phyloP scores from a whole-genome alignment of 2,329 filamentous ascomycete species.

The Verticillium longisporum region DNA sequence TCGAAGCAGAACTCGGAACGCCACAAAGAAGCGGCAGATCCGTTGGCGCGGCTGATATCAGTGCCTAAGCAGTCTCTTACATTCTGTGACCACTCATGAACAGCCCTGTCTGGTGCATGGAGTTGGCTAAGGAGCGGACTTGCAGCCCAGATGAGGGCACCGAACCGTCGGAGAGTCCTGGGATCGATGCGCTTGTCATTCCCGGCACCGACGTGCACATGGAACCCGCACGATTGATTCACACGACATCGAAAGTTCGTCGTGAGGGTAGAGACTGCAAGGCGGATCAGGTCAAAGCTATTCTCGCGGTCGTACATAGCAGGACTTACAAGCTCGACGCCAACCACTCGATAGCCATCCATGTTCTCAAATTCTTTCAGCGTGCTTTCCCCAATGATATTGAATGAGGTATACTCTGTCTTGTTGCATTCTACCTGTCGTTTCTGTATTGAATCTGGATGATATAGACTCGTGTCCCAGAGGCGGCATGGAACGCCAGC shows the following conservation, averaged over 20 bases:
- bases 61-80: not conserved
- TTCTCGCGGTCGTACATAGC: constrained; percentile 21
- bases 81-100: constrained; percentile 2
- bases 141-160: constrained; percentile 25
- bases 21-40: not conserved
- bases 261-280: constrained; percentile 24
- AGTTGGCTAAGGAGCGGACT: constrained; percentile 27
- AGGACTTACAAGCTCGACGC: constrained; percentile 25
- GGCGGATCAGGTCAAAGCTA: constrained; percentile 19
- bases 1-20: not conserved
- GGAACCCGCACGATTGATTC: constrained; percentile 25
- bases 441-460: constrained; percentile 4
- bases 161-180: constrained; percentile 19
- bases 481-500: constrained; percentile 6
- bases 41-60: not conserved
- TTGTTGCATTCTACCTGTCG: not conserved
- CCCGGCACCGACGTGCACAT: constrained; percentile 30
- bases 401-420: not conserved
- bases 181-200: constrained; percentile 17
- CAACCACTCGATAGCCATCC: constrained; percentile 13
- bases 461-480: not conserved
- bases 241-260: constrained; percentile 21
- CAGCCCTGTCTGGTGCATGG: constrained; percentile 23
- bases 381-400: constrained; percentile 1
- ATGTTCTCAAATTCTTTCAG: constrained; percentile 1